A percentile compares a stretch with the other conserved stretches of the same genome.
Evolutionary conservation across 352 stramenopile genomes (phyloP).

Genomic region (Phytophthora colocasiae): DNA sequence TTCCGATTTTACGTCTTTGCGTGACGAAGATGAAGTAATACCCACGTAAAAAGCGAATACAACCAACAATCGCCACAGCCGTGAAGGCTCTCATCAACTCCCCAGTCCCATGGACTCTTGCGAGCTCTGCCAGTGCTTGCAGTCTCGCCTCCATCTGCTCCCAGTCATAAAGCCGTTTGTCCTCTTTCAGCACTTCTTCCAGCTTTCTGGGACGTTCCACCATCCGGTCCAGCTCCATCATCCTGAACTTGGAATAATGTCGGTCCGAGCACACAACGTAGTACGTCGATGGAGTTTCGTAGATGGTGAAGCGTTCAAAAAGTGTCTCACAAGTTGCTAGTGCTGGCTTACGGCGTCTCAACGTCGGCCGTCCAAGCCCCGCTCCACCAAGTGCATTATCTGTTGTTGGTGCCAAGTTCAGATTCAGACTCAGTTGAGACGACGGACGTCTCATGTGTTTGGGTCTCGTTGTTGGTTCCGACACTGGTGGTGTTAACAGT

Average conservation of each 20-base stretch:
- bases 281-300: conserved; percentile 75
- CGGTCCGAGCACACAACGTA: conserved; percentile 89
- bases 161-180: conserved; percentile 76
- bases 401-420: conserved; percentile 30
- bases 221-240: conserved; percentile 77
- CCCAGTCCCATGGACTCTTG: conserved; percentile 40
- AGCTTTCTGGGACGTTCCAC: conserved; percentile 67
- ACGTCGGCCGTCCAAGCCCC: conserved; percentile 35
- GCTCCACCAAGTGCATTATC: conserved; percentile 23
- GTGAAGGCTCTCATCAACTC: conserved; percentile 80
- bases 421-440: conserved; percentile 37
- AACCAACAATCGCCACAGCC: conserved; percentile 97
- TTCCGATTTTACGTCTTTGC: conserved; percentile 96
- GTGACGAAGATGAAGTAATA: conserved; percentile 99
- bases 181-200: conserved; percentile 67
- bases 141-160: conserved; percentile 82
- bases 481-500: conserved; percentile 66
- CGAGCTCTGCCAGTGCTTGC: conserved; percentile 66
- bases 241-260: conserved; percentile 81
- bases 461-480: conserved; percentile 34
- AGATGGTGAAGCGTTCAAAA: conserved; percentile 88
- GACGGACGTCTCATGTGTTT: conserved; percentile 44
- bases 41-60: conserved; percentile 97
- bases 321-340: conserved; percentile 66
- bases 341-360: conserved; percentile 71